These are phyloP conservation scores for Coniella vitis DNA, from an alignment of 2,329 filamentous ascomycete species.

Conservation along the genomic window DNA sequence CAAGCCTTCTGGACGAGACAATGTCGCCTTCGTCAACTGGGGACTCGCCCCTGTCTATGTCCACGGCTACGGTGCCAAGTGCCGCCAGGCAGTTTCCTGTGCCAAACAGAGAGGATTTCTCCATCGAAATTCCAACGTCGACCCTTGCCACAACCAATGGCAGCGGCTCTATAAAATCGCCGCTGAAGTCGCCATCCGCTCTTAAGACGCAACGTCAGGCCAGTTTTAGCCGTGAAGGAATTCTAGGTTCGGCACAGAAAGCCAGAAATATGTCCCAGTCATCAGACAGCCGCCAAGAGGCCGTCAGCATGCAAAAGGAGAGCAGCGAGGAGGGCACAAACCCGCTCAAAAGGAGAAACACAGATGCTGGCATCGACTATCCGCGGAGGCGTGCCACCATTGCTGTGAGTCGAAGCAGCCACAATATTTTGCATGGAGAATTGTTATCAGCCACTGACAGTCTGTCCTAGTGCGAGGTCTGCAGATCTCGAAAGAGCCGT, in stretches of 20 bases:
- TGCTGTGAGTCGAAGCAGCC: conserved; percentile 42
- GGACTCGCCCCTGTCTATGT: conserved; percentile 42
- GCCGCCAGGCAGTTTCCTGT: conserved; percentile 37
- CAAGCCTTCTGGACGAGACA: neutral
- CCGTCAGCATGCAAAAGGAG: conserved; percentile 35
- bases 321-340: conserved; percentile 48
- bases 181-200: conserved; percentile 47
- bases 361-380: conserved; percentile 56
- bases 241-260: conserved; percentile 47
- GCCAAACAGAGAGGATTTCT: conserved; percentile 40
- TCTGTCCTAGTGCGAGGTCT: conserved; percentile 63
- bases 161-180: conserved; percentile 40
- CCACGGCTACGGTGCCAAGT: conserved; percentile 28
- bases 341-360: conserved; percentile 55
- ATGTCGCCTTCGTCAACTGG: conserved; percentile 50
- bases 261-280: conserved; percentile 49
- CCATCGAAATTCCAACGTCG: conserved; percentile 41
- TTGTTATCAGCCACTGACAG: neutral
- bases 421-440: neutral
- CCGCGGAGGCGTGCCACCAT: conserved; percentile 59
- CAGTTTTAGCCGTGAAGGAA: conserved; percentile 48
- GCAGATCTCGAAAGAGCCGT: conserved; percentile 70
- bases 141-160: conserved; percentile 32
- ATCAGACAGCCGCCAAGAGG: conserved; percentile 40
- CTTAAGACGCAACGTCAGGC: conserved; percentile 41